A percentile compares a stretch with the other conserved stretches of the same genome.
These are phyloP conservation scores for Ustilago crameri DNA, from an alignment of 1,284 basidiomycete species.

Conservation along the genomic window DNA sequence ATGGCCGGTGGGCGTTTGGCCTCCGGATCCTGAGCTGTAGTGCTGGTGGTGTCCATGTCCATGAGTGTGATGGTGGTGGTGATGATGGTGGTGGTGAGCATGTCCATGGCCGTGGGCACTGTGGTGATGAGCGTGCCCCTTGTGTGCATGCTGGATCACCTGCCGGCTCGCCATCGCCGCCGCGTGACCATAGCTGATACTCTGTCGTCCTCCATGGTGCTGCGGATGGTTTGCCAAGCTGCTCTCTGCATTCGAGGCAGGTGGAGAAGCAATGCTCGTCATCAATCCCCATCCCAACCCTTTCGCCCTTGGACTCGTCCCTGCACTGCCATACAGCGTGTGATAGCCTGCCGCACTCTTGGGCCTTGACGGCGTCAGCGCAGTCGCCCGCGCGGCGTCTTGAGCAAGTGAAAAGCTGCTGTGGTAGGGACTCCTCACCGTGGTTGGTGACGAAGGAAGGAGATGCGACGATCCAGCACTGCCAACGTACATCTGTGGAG, in stretches of 20 bases:
- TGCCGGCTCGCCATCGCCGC: slow-evolving; percentile 32
- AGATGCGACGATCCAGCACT: slow-evolving; percentile 47
- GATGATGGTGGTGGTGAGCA: slow-evolving; percentile 32
- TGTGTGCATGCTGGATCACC: slow-evolving; percentile 12
- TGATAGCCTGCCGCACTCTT: slow-evolving; percentile 43
- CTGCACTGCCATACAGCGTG: slow-evolving; percentile 28
- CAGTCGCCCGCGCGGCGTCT: slow-evolving; percentile 39
- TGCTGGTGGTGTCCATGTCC: slow-evolving; percentile 14
- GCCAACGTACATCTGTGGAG: slow-evolving; percentile 46
- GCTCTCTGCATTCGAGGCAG: slow-evolving; percentile 3
- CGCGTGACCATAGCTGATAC: slow-evolving; percentile 48
- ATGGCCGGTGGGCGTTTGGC: slow-evolving; percentile 14
- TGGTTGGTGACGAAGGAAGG: slow-evolving; percentile 39
- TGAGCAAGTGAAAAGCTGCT: slow-evolving; percentile 43
- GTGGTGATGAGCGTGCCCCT: slow-evolving; percentile 15
- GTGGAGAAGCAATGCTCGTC: slow-evolving; percentile 48
- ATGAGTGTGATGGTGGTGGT: slow-evolving; percentile 19
- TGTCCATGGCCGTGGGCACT: slow-evolving; percentile 15
- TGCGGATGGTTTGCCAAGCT: not conserved
- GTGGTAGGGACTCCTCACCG: slow-evolving; percentile 44
- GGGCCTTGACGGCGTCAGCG: slow-evolving; percentile 37
- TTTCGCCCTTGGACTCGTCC: slow-evolving; percentile 55
- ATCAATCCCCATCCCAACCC: slow-evolving; percentile 60
- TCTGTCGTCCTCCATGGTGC: slow-evolving; percentile 10
- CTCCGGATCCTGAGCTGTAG: slow-evolving; percentile 3